Base-by-base conservation (phyloP, 371 early-diverging fungal species). In the Syncephalis plumigaleata region DNA sequence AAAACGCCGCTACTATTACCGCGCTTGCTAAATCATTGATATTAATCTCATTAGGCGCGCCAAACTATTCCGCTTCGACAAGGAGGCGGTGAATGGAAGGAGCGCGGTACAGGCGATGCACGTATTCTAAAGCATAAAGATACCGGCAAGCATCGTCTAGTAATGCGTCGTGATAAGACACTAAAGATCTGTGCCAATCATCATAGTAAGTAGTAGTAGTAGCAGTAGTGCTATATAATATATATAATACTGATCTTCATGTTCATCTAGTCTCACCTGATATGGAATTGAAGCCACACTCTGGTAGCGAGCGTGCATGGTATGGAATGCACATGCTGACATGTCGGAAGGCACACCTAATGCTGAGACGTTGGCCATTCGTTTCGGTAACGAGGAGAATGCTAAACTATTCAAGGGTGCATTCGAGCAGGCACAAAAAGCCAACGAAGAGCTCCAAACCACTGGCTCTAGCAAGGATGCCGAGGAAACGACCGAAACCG, bases 131-230 rank as follows among this genome's bases (percentile, higher is more conserved):
- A 87, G 63, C 94, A 96, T 77, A 87, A 84, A 71, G 75, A 75
- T 40, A 68, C 75, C 56, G 70, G 71, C 54, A 88, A 87, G 68
- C 66, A 90, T 57, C 90, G 97, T 55, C 59, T 96, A 40, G 68
- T 96, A 59, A 96, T 96, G 97, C 84, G 95, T 47, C 84, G 97
- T 47, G 97, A 95, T 59, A 91, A 95, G 74, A 94, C 92, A 22
- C 81, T 70, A 63, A 96, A 95, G 79, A 82, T 96, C 52, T 96
- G 97, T 64, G 96, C 96, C 64, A 96, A 96, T 79, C 97, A 96
- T 74, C 78, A 75, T 49, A 63, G 77, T 77, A 68, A 50, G 51
- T 54, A n/a, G n/a, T n/a, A n/a, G n/a, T n/a, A n/a, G n/a, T n/a
- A n/a, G n/a, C n/a, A n/a, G 18, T 15, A 15, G 26, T 15, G 20